Evolutionary conservation across 805 yeast genomes (phyloP), one percentile per base, ranked within the genome.

Genomic region (Cyberlindnera petersonii): DNA sequence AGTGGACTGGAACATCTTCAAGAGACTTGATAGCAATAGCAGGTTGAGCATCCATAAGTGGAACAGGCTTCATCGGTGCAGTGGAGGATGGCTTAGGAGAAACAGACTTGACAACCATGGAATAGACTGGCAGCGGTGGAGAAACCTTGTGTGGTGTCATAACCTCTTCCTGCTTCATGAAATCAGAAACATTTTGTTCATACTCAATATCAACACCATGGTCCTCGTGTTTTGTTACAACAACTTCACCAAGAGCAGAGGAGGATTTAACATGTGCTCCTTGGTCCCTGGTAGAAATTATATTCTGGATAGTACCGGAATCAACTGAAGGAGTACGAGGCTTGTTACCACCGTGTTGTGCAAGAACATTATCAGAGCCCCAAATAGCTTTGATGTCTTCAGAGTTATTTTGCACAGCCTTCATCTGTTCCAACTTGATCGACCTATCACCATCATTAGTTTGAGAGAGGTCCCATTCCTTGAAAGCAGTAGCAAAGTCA

Each of bases 401-500:
- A 9, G 29, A 19, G 9, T 31, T 26, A n/a, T 14, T 23, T 17
- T 16, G 18, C 11, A 18, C 23, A 11, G 18, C 40, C n/a, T 22
- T 29, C 30, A 18, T 11, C 15, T 31, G 31, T 9, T 26, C 37
- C n/a, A 24, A n/a, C 13, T 24, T 21, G 24, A 31, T 4, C 24
- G 33, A 23, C 23, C 26, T 24, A 16, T 37, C 35, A n/a, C 15
- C 9, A 26, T 38, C 31, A 6, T 20, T 27, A 10, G 26, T 14
- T 22, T 29, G 26, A 32, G 38, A 9, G 17, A 47, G 28, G 24
- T 56, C 53, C 52, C 69, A 60, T 15, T 58, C 58, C 21, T 57
- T 56, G 50, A 73, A 71, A 31, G 70, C 71, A 33, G 58, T 56
- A 33, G 64, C 75, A 52, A 73, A 68, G 13, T 72, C 77, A 3